Conservation (phyloP, 2,329 filamentous ascomycete genomes). For the Pyrenochaeta sp. region DNA sequence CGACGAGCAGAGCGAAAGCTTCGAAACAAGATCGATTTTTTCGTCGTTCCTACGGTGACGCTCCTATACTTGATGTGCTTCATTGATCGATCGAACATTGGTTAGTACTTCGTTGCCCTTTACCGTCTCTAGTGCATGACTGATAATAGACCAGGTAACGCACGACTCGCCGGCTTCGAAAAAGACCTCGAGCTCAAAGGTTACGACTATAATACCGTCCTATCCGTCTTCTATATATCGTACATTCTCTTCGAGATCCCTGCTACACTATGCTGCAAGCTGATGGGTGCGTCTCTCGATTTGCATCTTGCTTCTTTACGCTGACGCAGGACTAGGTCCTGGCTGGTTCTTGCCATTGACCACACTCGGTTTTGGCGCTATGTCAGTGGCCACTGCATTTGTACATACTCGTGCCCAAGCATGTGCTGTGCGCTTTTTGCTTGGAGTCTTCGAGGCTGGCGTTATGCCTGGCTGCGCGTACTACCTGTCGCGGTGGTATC, state of each 20-base stretch:
- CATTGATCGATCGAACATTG: conserved; percentile 74
- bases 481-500: conserved; percentile 74
- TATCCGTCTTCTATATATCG: conserved; percentile 74
- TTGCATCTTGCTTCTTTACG: neutral
- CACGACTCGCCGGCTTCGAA: conserved; percentile 68
- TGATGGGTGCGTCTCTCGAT: conserved; percentile 47
- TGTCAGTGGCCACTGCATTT: conserved; percentile 70
- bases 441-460: conserved; percentile 71
- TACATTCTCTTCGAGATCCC: conserved; percentile 78
- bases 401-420: conserved; percentile 61
- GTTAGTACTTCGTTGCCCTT: conserved; percentile 49
- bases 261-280: conserved; percentile 70
- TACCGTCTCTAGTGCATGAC: no score
- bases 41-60: conserved; percentile 68
- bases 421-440: conserved; percentile 69
- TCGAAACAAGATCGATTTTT: conserved; percentile 68
- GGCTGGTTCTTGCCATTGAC: conserved; percentile 73
- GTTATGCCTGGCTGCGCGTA: conserved; percentile 76
- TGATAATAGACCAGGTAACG: no score
- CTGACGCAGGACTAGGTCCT: conserved; percentile 57
- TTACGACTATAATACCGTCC: conserved; percentile 72
- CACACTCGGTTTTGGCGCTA: conserved; percentile 67
- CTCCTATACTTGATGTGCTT: conserved; percentile 74
- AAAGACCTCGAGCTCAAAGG: conserved; percentile 65
- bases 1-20: conserved; percentile 62